Percentiles rank a stretch among this genome's conserved stretches.
Evolutionary conservation across 257 asterid genomes (phyloP).

Genomic region (Nicotiana benthamiana): DNA sequence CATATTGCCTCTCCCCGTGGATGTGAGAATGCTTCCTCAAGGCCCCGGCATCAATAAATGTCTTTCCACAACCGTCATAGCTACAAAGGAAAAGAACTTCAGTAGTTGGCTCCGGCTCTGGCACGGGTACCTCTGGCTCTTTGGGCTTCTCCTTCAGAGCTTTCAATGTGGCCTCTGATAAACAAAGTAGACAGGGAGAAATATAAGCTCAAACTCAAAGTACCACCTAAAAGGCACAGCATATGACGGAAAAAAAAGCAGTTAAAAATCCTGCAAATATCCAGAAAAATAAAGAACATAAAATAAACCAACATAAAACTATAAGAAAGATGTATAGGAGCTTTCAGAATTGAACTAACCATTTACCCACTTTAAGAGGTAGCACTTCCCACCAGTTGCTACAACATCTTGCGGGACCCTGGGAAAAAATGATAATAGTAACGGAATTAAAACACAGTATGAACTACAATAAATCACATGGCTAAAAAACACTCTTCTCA

Average conservation of each 20-base stretch:
- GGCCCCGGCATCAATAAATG: constrained; percentile 93
- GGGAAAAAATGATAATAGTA: neutral
- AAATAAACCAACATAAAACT: neutral
- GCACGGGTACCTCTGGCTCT: constrained; percentile 53
- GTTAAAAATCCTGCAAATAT: neutral
- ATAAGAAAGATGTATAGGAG: neutral
- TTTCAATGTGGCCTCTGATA: constrained; percentile 59
- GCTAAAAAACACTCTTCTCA: neutral
- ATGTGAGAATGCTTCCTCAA: constrained; percentile 97
- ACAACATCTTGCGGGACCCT: constrained; percentile 97
- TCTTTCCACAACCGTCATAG: constrained; percentile 96
- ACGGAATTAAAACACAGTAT: neutral
- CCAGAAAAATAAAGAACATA: neutral
- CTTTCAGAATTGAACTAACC: constrained; percentile 40
- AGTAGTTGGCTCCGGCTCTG: constrained; percentile 95
- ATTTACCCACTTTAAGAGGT: constrained; percentile 74
- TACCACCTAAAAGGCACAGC: neutral
- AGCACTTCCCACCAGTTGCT: constrained; percentile 88
- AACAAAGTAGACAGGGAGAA: constrained; percentile 19
- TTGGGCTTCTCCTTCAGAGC: constrained; percentile 52
- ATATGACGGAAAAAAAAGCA: neutral
- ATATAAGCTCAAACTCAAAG: neutral
- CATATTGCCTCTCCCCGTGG: constrained; percentile 94
- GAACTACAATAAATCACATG: neutral
- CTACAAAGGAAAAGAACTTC: constrained; percentile 97